Percentiles rank a stretch among this genome's conserved stretches.
Conservation (phyloP, 495 filamentous ascomycete species). For the Neurospora tetraspora region DNA sequence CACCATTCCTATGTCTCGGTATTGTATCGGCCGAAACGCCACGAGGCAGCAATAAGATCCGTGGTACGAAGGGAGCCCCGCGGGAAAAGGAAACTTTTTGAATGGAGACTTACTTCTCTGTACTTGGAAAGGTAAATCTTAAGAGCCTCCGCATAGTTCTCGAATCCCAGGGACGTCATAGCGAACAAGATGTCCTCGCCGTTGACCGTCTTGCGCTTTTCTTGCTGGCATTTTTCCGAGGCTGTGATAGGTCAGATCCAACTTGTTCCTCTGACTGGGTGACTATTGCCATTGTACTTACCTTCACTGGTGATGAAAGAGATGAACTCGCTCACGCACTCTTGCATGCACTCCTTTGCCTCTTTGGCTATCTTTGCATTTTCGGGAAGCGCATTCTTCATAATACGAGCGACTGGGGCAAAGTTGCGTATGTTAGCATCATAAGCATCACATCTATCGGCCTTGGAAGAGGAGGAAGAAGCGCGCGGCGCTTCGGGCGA, state of each 20-base stretch:
- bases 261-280: no score
- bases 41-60: neutral
- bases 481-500: constrained; percentile 33
- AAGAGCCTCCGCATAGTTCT: constrained; percentile 95
- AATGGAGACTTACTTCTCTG: constrained; percentile 69
- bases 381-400: constrained; percentile 93
- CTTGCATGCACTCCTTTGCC: constrained; percentile 99
- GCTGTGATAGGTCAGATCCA: constrained; percentile 46
- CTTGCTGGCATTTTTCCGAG: constrained; percentile 97
- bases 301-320: constrained; percentile 99
- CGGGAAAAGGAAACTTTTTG: constrained; percentile 1
- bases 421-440: constrained; percentile 88
- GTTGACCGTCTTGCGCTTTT: constrained; percentile 98
- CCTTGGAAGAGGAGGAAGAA: constrained; percentile 29
- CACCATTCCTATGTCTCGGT: neutral
- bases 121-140: constrained; percentile 98
- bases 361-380: constrained; percentile 99
- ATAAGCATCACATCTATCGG: constrained; percentile 39
- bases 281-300: constrained; percentile 32
- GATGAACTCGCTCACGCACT: constrained; percentile 99
- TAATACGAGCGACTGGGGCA: constrained; percentile 94
- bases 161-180: constrained; percentile 97
- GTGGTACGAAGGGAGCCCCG: neutral
- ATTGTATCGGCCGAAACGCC: neutral
- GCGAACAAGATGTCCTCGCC: constrained; percentile 97